Evolutionary conservation across 2,329 filamentous ascomycete genomes (phyloP).

Genomic region (Emericellopsis atlantica): DNA sequence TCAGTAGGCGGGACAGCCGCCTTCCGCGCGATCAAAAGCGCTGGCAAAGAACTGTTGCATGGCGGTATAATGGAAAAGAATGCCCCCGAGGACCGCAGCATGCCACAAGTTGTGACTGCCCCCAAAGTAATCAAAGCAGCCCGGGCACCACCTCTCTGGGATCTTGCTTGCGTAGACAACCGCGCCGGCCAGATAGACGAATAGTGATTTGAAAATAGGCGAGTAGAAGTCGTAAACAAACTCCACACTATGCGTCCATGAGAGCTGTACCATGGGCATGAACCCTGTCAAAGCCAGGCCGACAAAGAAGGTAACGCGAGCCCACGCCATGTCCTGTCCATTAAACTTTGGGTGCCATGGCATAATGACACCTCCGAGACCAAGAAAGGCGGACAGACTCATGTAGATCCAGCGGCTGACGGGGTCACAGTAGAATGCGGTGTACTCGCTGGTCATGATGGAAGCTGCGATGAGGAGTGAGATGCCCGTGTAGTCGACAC

Average conservation of each 20-base stretch:
- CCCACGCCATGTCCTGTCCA: conserved; percentile 81
- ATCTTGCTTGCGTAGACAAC: conserved; percentile 83
- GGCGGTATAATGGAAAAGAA: conserved; percentile 91
- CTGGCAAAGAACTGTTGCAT: conserved; percentile 90
- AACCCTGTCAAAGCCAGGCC: conserved; percentile 80
- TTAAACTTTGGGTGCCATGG: conserved; percentile 98
- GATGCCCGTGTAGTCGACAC: conserved; percentile 96
- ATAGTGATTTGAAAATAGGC: conserved; percentile 69
- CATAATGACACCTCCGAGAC: conserved; percentile 76
- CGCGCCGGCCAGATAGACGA: conserved; percentile 78
- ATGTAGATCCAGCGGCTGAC: conserved; percentile 80
- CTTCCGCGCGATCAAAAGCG: conserved; percentile 57
- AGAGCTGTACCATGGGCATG: conserved; percentile 76
- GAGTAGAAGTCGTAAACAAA: conserved; percentile 88
- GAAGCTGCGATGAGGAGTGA: conserved; percentile 88
- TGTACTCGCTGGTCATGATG: conserved; percentile 97
- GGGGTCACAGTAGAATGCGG: conserved; percentile 96
- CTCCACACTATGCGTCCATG: conserved; percentile 59
- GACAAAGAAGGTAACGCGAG: conserved; percentile 83
- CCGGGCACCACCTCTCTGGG: conserved; percentile 85
- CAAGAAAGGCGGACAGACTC: conserved; percentile 64
- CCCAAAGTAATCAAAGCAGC: conserved; percentile 88
- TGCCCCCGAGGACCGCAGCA: conserved; percentile 83
- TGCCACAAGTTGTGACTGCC: conserved; percentile 98
- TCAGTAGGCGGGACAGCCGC: conserved; percentile 36